A percentile compares a stretch with the other conserved stretches of the same genome.
phyloP scores from a whole-genome alignment of 352 stramenopile species.

The Globisporangium heterothallicum region DNA sequence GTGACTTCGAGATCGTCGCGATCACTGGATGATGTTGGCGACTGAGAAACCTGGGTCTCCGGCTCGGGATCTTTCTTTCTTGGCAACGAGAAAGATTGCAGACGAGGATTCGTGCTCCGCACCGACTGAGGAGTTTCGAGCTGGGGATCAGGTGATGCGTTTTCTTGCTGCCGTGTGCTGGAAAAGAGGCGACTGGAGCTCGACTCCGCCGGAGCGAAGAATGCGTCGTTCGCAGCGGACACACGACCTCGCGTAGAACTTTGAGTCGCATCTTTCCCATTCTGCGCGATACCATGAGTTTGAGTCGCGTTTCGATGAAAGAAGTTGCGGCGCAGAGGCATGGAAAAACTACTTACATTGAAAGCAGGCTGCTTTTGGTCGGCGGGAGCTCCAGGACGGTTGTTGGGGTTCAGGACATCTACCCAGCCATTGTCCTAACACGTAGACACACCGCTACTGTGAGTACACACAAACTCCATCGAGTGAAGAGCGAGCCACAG shows the following conservation, averaged over 20 bases:
- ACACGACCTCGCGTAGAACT: neutral
- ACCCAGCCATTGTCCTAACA: constrained; percentile 65
- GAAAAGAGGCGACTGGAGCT: neutral
- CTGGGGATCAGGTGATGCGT: neutral
- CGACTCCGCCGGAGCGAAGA: neutral
- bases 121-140: neutral
- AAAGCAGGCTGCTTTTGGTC: constrained; percentile 4
- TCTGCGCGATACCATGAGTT: neutral
- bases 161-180: constrained; percentile 10
- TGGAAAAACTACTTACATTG: constrained; percentile 2
- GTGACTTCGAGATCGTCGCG: constrained; percentile 38
- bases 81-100: constrained; percentile 42
- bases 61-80: constrained; percentile 23
- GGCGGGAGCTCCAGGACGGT: neutral
- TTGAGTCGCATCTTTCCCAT: neutral
- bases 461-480: neutral
- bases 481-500: too few species aligned
- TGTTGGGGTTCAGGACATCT: constrained; percentile 37
- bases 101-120: constrained; percentile 6
- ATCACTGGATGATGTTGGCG: constrained; percentile 25
- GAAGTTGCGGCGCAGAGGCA: neutral
- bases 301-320: neutral
- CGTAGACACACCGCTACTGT: too few species aligned
- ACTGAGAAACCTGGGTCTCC: constrained; percentile 25
- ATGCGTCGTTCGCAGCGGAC: neutral